These are phyloP conservation scores for Saccharomycopsis hybrid DNA, from an alignment of 1,139 yeast species.

Conservation along the genomic window DNA sequence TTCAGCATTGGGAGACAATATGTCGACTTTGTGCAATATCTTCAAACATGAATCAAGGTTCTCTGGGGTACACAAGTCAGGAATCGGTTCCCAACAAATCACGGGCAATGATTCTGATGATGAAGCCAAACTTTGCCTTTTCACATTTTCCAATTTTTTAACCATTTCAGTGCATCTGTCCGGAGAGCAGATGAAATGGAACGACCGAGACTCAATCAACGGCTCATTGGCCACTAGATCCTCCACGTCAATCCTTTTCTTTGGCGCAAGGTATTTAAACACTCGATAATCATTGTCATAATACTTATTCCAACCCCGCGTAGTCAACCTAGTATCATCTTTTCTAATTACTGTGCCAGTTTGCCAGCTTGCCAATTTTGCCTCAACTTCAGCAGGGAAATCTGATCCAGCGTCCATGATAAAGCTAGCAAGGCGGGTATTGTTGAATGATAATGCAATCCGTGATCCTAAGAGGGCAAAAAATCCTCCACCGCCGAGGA, in stretches of 20 bases:
- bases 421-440: slow-evolving; percentile 46
- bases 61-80: slow-evolving; percentile 58
- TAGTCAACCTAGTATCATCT: slow-evolving; percentile 51
- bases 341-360: slow-evolving; percentile 53
- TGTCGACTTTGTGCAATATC: slow-evolving; percentile 44
- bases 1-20: slow-evolving; percentile 77
- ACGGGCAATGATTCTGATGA: background rate
- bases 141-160: slow-evolving; percentile 27
- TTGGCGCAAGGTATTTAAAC: slow-evolving; percentile 55
- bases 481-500: slow-evolving; percentile 89
- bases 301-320: slow-evolving; percentile 77
- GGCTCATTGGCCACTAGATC: slow-evolving; percentile 44
- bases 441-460: slow-evolving; percentile 35
- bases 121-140: background rate
- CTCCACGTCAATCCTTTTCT: slow-evolving; percentile 51
- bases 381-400: slow-evolving; percentile 49
- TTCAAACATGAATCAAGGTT: slow-evolving; percentile 36
- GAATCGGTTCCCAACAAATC: slow-evolving; percentile 82
- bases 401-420: slow-evolving; percentile 77
- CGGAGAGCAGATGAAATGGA: slow-evolving; percentile 75
- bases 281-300: slow-evolving; percentile 53
- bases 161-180: slow-evolving; percentile 47
- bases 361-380: slow-evolving; percentile 51
- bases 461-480: slow-evolving; percentile 78
- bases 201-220: slow-evolving; percentile 39